A percentile compares a stretch with the other conserved stretches of the same genome.
Conservation (phyloP, 2,329 filamentous ascomycete genomes). For the Pseudohalonectria lignicola region DNA sequence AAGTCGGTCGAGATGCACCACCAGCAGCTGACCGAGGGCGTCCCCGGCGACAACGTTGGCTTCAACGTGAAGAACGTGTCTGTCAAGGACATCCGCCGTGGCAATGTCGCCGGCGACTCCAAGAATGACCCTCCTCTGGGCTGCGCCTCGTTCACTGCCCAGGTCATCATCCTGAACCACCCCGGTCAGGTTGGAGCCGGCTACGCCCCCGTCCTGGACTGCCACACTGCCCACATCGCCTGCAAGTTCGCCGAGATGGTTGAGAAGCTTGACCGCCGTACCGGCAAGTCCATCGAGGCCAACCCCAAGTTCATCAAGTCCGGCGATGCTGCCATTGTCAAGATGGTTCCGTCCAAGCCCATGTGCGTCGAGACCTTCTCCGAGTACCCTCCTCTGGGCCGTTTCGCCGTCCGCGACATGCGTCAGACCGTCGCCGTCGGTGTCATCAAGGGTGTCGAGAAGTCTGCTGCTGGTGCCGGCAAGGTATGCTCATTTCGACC, state of each 20-base stretch:
- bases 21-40: constrained; percentile 93
- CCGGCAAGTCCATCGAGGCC: constrained; percentile 90
- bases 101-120: constrained; percentile 99
- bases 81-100: constrained; percentile 99
- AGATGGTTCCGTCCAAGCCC: constrained; percentile 99
- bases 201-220: constrained; percentile 98
- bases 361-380: constrained; percentile 99
- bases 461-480: constrained; percentile 42
- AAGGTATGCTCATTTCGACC: constrained; percentile 43
- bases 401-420: constrained; percentile 99
- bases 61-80: constrained; percentile 99
- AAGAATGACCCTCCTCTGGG: constrained; percentile 96
- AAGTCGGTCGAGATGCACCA: constrained; percentile 99
- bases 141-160: constrained; percentile 92
- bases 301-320: constrained; percentile 99
- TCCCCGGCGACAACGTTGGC: constrained; percentile 99
- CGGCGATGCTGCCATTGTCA: constrained; percentile 99
- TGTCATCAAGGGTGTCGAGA: constrained; percentile 85
- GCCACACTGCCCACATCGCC: constrained; percentile 99
- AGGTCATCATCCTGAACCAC: constrained; percentile 99
- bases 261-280: constrained; percentile 99
- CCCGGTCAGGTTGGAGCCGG: constrained; percentile 98
- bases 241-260: constrained; percentile 99
- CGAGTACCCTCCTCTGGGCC: constrained; percentile 97
- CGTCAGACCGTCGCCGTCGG: constrained; percentile 80